A percentile compares a stretch with the other conserved stretches of the same genome.
Conservation (phyloP, 2,329 filamentous ascomycete genomes). For the Myriosclerotinia curreyana region DNA sequence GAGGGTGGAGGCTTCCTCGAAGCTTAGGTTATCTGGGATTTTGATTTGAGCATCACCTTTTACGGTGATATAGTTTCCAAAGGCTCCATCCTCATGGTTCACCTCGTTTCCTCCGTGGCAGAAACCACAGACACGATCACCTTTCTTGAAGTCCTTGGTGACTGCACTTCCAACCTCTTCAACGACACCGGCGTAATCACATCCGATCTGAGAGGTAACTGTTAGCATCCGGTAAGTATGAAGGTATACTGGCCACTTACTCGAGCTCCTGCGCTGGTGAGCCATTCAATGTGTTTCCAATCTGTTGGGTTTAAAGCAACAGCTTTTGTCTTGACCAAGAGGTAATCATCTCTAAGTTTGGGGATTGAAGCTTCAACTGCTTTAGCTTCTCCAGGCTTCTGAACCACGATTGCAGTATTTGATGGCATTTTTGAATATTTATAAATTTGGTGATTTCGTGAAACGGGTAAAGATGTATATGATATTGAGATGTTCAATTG, state of each 20-base stretch:
- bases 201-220: slow-evolving; percentile 39
- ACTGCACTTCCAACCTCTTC: slow-evolving; percentile 47
- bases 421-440: slow-evolving; percentile 29
- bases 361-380: slow-evolving; percentile 32
- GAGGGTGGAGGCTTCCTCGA: slow-evolving; percentile 46
- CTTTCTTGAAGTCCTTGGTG: slow-evolving; percentile 45
- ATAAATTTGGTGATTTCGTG: neutral
- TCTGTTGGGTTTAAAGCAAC: slow-evolving; percentile 39
- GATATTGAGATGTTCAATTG: neutral
- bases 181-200: slow-evolving; percentile 49
- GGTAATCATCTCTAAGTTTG: slow-evolving; percentile 37
- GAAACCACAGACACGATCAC: slow-evolving; percentile 48
- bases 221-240: neutral
- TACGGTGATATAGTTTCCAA: slow-evolving; percentile 32
- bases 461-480: neutral
- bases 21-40: slow-evolving; percentile 46
- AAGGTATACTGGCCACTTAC: slow-evolving; percentile 16
- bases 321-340: slow-evolving; percentile 36
- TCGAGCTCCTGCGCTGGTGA: slow-evolving; percentile 29
- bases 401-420: slow-evolving; percentile 33
- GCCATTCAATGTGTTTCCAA: slow-evolving; percentile 38
- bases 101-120: slow-evolving; percentile 42
- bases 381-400: slow-evolving; percentile 29
- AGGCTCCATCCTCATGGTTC: slow-evolving; percentile 45
- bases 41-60: slow-evolving; percentile 45